Percentiles rank a stretch among this genome's conserved stretches.
These are phyloP conservation scores for Colletotrichum paranaense DNA, from an alignment of 2,329 filamentous ascomycete species.

Conservation along the genomic window DNA sequence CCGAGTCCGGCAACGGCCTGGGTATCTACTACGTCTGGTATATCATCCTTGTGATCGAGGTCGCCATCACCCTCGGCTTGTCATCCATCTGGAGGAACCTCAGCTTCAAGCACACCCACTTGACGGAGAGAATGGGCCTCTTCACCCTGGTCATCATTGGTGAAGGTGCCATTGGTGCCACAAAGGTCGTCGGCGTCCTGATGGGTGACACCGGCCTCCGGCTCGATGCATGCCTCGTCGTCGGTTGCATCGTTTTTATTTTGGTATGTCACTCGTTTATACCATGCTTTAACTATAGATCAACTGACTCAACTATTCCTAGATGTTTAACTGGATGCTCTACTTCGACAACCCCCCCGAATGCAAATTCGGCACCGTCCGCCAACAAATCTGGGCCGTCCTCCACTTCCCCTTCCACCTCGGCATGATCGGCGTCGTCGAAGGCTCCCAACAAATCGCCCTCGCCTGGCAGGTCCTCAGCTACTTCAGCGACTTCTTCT, in stretches of 20 bases:
- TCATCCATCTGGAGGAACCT: slow-evolving; percentile 61
- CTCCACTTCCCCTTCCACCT: slow-evolving; percentile 69
- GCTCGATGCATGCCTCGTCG: slow-evolving; percentile 8
- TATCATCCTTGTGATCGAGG: slow-evolving; percentile 59
- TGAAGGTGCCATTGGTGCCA: slow-evolving; percentile 67
- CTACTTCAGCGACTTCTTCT: slow-evolving; percentile 21
- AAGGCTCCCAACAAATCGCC: slow-evolving; percentile 61
- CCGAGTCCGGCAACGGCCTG: slow-evolving; percentile 37
- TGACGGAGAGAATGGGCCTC: slow-evolving; percentile 68
- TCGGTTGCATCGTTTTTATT: slow-evolving; percentile 34
- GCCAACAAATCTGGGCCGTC: slow-evolving; percentile 63
- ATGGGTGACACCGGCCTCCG: slow-evolving; percentile 23
- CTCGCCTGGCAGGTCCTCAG: slow-evolving; percentile 30
- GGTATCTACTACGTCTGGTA: slow-evolving; percentile 61
- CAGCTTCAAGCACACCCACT: slow-evolving; percentile 66
- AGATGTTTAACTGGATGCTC: slow-evolving; percentile 60
- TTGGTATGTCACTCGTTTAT: slow-evolving; percentile 7
- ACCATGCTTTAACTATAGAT: fast-evolving
- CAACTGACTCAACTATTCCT: background rate
- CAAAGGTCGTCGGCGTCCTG: slow-evolving; percentile 49
- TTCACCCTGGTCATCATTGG: slow-evolving; percentile 70
- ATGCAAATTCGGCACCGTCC: slow-evolving; percentile 60
- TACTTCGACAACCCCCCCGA: slow-evolving; percentile 68
- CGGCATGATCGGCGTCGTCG: slow-evolving; percentile 65
- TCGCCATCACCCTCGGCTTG: slow-evolving; percentile 56